Evolutionary conservation across 179 eudicot species (phyloP), one percentile per base, ranked within the genome.

Genomic region (Vitellaria paradoxa): DNA sequence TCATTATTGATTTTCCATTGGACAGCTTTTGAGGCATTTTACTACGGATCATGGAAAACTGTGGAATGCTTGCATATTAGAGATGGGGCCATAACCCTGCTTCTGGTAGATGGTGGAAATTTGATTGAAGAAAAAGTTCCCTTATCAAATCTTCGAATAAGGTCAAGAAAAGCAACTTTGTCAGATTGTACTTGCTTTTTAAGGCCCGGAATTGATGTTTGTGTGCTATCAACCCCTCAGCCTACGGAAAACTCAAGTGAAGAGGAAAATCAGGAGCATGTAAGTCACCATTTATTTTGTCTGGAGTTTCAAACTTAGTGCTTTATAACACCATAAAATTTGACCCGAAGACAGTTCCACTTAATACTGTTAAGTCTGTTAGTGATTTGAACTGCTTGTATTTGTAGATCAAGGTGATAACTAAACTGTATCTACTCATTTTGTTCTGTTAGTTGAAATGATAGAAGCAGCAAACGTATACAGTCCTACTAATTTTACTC

Each of bases 121-220:
- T 65, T 85, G 53, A 80, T 79, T 17, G 93, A 92, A 85, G 90
- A 86, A 78, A 85, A 83, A 46, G 67, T 86, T 82, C 86, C 92
- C 46, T 80, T 91, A n/a, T 65, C 91, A 52, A 84, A 91, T 76
- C 93, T 94, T 64, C 88, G 98, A 77, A 79, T 94, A 52, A 86
- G 87, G 84, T 91, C 99, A 18, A 85, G 98, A 84, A 86, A 87
- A 79, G 97, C 98, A 52, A 86, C 79, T 70, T 73, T 76, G 68
- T 72, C 83, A 0, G 99, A 96, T 74, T 96, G 99, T 81, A 86
- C 84, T 56, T 94, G 91, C 77, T 84, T 92, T 79, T 77, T 96
- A n/a, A 86, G 99, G 83, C 94, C 91, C 13, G 96, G 99, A 65
- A 75, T 91, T 67, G 98, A 96, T 72, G 84, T 96, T 74, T 91